These are phyloP conservation scores for Globisporangium cederbergense DNA, from an alignment of 352 stramenopile species.

Conservation along the genomic window DNA sequence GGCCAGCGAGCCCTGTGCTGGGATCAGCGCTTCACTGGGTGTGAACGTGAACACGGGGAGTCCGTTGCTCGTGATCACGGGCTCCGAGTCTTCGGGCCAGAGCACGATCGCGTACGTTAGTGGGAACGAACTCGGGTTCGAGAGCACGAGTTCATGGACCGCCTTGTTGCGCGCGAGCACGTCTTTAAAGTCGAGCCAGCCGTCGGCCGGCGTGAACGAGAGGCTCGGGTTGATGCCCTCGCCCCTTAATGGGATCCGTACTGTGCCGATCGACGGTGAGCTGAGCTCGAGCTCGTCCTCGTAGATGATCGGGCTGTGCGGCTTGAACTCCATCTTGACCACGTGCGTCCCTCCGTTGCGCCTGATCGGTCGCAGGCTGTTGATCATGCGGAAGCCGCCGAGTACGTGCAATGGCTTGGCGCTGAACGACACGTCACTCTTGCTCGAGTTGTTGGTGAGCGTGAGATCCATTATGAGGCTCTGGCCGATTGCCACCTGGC, in stretches of 20 bases:
- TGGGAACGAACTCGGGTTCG: slow-evolving; percentile 67
- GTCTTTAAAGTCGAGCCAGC: slow-evolving; percentile 62
- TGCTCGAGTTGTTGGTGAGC: slow-evolving; percentile 61
- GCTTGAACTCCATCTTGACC: slow-evolving; percentile 68
- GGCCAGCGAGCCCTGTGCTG: slow-evolving; percentile 39
- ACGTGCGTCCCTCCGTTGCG: slow-evolving; percentile 20
- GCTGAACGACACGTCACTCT: slow-evolving; percentile 33
- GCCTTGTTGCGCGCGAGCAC: slow-evolving; percentile 52
- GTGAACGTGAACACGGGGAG: slow-evolving; percentile 62
- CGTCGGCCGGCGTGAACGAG: slow-evolving; percentile 54
- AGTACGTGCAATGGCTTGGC: slow-evolving; percentile 70
- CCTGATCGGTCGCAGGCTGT: slow-evolving; percentile 48
- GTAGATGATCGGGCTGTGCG: slow-evolving; percentile 46
- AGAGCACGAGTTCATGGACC: slow-evolving; percentile 43
- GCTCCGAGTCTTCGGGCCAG: slow-evolving; percentile 3
- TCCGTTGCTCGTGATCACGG: slow-evolving; percentile 18
- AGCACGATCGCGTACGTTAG: slow-evolving; percentile 46
- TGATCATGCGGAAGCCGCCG: slow-evolving; percentile 81
- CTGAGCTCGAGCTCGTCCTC: slow-evolving; percentile 70
- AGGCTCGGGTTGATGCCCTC: slow-evolving; percentile 82
- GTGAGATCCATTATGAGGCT: slow-evolving; percentile 47
- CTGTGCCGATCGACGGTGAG: slow-evolving; percentile 24
- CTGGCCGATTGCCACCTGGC: slow-evolving; percentile 85
- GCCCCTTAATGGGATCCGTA: slow-evolving; percentile 43
- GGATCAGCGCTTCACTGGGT: slow-evolving; percentile 57